Base-by-base conservation (phyloP, 768 basidiomycete species). In the Tricholoma sp. region DNA sequence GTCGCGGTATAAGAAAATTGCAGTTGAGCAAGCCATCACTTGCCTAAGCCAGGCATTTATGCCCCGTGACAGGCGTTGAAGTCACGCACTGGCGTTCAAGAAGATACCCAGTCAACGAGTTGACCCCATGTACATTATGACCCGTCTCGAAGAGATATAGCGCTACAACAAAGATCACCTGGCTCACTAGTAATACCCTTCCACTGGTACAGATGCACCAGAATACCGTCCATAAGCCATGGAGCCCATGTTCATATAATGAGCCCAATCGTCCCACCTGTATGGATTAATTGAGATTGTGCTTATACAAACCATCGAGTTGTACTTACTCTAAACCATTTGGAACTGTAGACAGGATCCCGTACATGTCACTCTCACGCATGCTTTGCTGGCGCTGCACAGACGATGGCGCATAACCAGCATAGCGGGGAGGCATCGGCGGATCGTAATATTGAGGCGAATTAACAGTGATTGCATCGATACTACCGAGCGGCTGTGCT, bases 291-390 rank as follows among this genome's bases (percentile, higher is more conserved):
- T 4, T 39, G 3, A 57, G n/a, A 33, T 7, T 8, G 12, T 3
- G 17, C n/a, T 34, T 12, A 52, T 2, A 42, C 50, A 54, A 7
- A 28, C 10, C 34, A 13, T 58, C 28, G 41, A 39, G 39, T 31
- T 9, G 13, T 12, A 72, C 85, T 67, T 65, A 88, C 86, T 82
- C 82, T 58, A 85, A 85, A 17, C 80, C 78, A 12, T 77, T 71
- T 0, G 86, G 84, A 17, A 81, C 82, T 59, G 72, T 74, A 7
- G 83, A 82, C 86, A 86, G 88, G 79, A 88, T 82, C n/a, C 78
- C 74, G 52, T 83, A 76, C 41, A 80, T 76, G 57, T 79, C 77
- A 51, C 72, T 69, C 31, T 31, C 31, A 9, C 15, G 29, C 15
- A 49, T 9, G 3, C 8, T 9, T 32, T 31, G 47, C 11, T 32